Evolutionary conservation across 176 grass and related monocot genomes (phyloP).

Genomic region (Elaeis guineensis): DNA sequence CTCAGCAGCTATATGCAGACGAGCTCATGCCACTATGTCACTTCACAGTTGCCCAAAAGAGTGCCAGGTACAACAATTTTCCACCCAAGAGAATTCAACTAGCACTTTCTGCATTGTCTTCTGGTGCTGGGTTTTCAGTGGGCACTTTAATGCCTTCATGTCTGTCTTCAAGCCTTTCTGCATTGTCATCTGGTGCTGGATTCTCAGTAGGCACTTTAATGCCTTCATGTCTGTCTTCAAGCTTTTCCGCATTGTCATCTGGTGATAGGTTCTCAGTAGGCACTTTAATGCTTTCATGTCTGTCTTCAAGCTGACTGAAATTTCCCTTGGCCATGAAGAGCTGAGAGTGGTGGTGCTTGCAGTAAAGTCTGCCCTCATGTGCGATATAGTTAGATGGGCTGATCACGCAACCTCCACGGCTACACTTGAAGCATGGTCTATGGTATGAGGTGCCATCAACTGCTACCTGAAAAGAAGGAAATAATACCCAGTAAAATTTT

Average conservation of each 20-base stretch:
- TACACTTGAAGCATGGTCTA: constrained; percentile 88
- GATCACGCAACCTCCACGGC: constrained; percentile 76
- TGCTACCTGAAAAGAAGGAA: constrained; percentile 40
- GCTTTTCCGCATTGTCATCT: constrained; percentile 18
- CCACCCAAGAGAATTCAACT: no score
- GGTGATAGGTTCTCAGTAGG: constrained; percentile 20
- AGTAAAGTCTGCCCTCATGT: constrained; percentile 89
- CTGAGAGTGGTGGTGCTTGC: constrained; percentile 87
- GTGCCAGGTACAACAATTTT: no score
- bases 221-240: constrained; percentile 48
- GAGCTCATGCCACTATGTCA: no score
- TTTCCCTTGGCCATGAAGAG: constrained; percentile 88
- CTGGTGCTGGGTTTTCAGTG: background rate
- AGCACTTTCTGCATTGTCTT: no score
- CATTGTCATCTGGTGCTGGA: constrained; percentile 15
- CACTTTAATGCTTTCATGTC: constrained; percentile 29
- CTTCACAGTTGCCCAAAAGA: no score
- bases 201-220: constrained; percentile 26
- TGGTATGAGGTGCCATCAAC: constrained; percentile 78
- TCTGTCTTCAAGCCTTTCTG: constrained; percentile 41
- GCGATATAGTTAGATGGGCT: constrained; percentile 65
- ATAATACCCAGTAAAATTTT: no score
- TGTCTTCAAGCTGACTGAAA: constrained; percentile 74
- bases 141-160: constrained; percentile 31
- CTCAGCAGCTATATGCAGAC: no score